These are phyloP conservation scores for Diaporthe velutina DNA, from an alignment of 2,329 filamentous ascomycete genomes.

Conservation along the genomic window DNA sequence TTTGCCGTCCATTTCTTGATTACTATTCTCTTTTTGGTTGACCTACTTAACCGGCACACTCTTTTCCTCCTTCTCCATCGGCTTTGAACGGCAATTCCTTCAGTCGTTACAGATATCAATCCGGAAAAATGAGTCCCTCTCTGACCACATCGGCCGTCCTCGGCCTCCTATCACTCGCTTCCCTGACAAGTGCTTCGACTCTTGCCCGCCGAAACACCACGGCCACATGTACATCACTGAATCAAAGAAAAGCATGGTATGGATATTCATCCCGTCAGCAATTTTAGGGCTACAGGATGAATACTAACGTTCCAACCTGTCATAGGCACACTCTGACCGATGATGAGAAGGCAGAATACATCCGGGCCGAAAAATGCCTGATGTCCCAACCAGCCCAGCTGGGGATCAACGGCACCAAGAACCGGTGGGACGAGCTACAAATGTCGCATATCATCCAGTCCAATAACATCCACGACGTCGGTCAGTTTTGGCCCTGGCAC, in stretches of 20 bases:
- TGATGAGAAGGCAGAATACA: conserved; percentile 47
- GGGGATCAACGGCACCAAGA: conserved; percentile 45
- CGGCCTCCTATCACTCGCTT: conserved; percentile 15
- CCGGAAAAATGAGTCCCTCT: background rate
- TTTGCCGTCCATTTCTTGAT: background rate
- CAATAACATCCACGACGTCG: conserved; percentile 48
- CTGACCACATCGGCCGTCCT: conserved; percentile 6
- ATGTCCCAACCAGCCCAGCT: conserved; percentile 45
- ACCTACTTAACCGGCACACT: background rate
- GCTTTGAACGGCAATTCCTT: background rate
- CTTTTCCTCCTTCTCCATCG: background rate
- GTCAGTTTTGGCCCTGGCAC: conserved; percentile 52
- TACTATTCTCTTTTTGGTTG: background rate
- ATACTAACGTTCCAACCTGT: background rate
- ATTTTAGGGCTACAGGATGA: background rate
- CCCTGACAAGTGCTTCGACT: background rate
- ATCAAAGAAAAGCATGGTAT: conserved; percentile 27
- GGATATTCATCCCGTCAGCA: background rate
- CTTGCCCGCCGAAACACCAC: background rate
- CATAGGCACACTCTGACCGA: conserved; percentile 17
- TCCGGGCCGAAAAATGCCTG: conserved; percentile 50
- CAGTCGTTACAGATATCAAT: background rate
- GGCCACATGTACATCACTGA: conserved; percentile 6
- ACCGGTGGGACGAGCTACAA: conserved; percentile 51
- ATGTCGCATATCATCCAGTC: conserved; percentile 48